Conservation (phyloP, 2,329 filamentous ascomycete genomes). For the Apiospora kogelbergensis region DNA sequence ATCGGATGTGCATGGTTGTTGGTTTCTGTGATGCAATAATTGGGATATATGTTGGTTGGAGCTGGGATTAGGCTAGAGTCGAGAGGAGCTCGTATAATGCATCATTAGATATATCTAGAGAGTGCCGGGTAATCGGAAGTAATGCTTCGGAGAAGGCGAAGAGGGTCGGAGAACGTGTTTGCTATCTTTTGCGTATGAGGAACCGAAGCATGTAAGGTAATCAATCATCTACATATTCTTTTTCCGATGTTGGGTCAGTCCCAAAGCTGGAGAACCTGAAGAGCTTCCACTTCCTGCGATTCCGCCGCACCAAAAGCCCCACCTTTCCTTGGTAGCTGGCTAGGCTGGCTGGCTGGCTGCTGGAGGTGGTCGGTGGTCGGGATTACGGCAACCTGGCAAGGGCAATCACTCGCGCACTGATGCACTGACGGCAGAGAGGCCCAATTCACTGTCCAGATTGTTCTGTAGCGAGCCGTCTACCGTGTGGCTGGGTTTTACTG, state of each 20-base stretch:
- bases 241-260: neutral
- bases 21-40: neutral
- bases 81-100: neutral
- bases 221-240: neutral
- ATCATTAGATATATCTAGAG: neutral
- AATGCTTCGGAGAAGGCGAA: neutral
- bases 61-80: constrained; percentile 3
- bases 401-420: too few relatives aligned
- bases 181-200: neutral
- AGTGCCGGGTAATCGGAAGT: neutral
- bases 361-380: neutral
- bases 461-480: neutral
- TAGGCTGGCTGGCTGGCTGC: neutral
- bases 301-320: neutral
- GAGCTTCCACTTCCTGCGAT: neutral
- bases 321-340: neutral
- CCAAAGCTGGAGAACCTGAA: neutral
- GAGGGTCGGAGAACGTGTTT: neutral
- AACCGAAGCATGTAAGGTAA: neutral
- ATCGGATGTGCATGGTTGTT: constrained; percentile 73
- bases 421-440: constrained; percentile 3
- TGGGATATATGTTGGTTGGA: neutral
- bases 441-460: neutral
- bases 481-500: neutral
- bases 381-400: neutral